phyloP scores from a whole-genome alignment of 257 asterid species.

The Solanum habrochaites region DNA sequence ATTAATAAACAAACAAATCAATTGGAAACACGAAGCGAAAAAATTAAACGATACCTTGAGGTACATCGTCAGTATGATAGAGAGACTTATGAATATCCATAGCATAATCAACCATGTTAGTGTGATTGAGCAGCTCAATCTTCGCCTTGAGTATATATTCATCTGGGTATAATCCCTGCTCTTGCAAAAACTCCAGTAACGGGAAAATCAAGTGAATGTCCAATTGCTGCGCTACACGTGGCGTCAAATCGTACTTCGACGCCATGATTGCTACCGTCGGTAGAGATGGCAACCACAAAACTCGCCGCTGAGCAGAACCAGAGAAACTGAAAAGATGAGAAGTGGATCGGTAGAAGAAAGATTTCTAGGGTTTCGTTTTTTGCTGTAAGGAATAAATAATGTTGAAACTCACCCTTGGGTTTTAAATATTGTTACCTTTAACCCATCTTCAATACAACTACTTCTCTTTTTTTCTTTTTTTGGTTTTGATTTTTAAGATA shows the following conservation, averaged over 20 bases:
- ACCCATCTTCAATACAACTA: background rate
- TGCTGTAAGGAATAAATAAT: background rate
- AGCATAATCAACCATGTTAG: slow-evolving; percentile 96
- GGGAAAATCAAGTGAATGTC: slow-evolving; percentile 93
- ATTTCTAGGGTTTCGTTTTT: background rate
- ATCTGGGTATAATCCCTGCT: slow-evolving; percentile 53
- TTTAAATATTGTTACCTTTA: background rate
- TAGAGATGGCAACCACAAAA: background rate
- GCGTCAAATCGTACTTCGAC: slow-evolving; percentile 76
- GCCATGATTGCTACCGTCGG: slow-evolving; percentile 24
- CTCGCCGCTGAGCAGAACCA: background rate
- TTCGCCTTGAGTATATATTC: slow-evolving; percentile 75
- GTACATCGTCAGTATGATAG: slow-evolving; percentile 83
- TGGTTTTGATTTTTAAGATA: too few relatives aligned
- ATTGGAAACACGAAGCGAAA: background rate
- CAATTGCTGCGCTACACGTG: slow-evolving; percentile 64
- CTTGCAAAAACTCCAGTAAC: slow-evolving; percentile 79
- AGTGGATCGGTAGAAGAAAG: background rate
- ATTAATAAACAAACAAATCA: background rate
- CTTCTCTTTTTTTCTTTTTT: background rate
- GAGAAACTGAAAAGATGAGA: background rate
- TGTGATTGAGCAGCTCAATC: slow-evolving; percentile 67
- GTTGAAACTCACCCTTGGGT: background rate
- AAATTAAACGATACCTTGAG: slow-evolving; percentile 41
- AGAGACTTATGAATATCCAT: slow-evolving; percentile 94